These are phyloP conservation scores for Mycogone perniciosa DNA, from an alignment of 2,329 filamentous ascomycete genomes.

Conservation along the genomic window DNA sequence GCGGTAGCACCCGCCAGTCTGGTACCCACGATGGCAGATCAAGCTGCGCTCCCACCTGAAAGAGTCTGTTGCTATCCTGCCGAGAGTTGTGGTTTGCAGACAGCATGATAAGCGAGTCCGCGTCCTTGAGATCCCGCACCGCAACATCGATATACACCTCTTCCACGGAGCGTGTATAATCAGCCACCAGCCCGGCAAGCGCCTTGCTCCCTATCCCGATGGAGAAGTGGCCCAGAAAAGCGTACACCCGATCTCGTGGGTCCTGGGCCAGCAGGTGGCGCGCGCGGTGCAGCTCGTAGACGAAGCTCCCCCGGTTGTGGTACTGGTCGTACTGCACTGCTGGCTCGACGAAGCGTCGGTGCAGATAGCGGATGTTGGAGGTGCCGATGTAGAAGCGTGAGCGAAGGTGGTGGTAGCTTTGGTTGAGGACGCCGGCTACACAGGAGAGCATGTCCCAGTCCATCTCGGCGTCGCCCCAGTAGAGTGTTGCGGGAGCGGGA, in stretches of 20 bases:
- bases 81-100: constrained; percentile 21
- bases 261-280: constrained; percentile 28
- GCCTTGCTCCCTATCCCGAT: constrained; percentile 18
- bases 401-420: constrained; percentile 27
- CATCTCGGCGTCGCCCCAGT: constrained; percentile 28
- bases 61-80: background rate
- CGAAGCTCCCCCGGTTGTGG: constrained; percentile 28
- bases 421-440: constrained; percentile 27
- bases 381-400: constrained; percentile 25
- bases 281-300: constrained; percentile 31
- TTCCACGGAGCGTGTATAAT: constrained; percentile 25
- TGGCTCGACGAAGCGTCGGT: constrained; percentile 29
- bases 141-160: constrained; percentile 30
- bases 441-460: constrained; percentile 28
- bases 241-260: constrained; percentile 29
- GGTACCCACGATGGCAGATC: constrained; percentile 32
- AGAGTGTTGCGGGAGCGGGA: constrained; percentile 25
- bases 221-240: constrained; percentile 32
- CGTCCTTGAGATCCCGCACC: constrained; percentile 22
- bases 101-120: constrained; percentile 24
- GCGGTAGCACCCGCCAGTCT: constrained; percentile 29
- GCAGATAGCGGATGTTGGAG: constrained; percentile 28
- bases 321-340: constrained; percentile 19
- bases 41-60: background rate
- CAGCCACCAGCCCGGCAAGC: constrained; percentile 21